Evolutionary conservation across 2,329 filamentous ascomycete genomes (phyloP), one percentile per base, ranked within the genome.

Genomic region (Stachybotrys chartarum): DNA sequence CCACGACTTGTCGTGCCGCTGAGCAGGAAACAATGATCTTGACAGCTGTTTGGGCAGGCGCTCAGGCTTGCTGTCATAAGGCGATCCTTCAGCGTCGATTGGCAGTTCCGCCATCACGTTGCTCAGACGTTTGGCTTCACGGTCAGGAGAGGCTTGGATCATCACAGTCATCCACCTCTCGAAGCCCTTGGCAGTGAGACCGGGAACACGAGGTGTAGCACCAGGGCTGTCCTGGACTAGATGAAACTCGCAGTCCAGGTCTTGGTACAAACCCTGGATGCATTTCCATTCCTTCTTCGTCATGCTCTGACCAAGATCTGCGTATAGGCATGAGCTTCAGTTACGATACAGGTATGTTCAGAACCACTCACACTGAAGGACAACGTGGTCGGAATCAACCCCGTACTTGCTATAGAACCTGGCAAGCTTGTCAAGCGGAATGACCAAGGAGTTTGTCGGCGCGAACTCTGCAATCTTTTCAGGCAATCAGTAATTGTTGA

Each of bases 31-130:
- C 4, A 94, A 76, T 53, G 87, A 80, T 46, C 90, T 78, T 1
- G 89, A 86, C 3, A 96, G 78, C 61, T 91, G 86, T 60, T 90
- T 91, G 0, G 91, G 91, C 54, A 95, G 86, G 3, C 88, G 78
- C 68, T 92, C 88, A 11, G 81, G 83, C 59, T 78, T 81, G 51
- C 87, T 81, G 49, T 85, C 79, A 0, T 84, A 78, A 54, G 86
- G 83, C 68, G 84, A 61, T 8, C 71, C 72, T 51, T 76, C 72
- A 0, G 73, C 72, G 32, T 78, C 71, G 62, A 95, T 87, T 1
- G 90, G 87, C 70, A 92, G 82, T 49, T 86, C 80, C 4, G 83
- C 69, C 4, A 92, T 81, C 24, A 90, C 82, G 56, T 81, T 84
- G 48, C 83, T 77, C 5, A 96, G 75, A 10, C 91, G 83, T 47